A percentile compares a stretch with the other conserved stretches of the same genome.
phyloP scores from a whole-genome alignment of 2,329 filamentous ascomycete genomes.

The Aspergillus arachidicola region DNA sequence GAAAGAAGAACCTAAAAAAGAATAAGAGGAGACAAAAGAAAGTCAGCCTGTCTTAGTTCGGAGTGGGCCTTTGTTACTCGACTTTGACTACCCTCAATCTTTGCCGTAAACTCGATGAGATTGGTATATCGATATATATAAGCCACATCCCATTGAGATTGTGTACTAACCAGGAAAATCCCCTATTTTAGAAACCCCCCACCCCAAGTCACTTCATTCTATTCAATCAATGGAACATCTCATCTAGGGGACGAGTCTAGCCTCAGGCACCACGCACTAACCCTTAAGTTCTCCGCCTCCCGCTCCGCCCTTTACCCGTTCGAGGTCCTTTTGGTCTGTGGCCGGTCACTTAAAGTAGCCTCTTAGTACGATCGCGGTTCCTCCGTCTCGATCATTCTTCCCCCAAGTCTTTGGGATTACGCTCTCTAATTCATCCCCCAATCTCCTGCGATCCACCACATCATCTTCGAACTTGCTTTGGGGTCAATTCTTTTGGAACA shows the following conservation, averaged over 20 bases:
- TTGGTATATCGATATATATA: neutral
- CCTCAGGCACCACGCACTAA: conserved; percentile 8
- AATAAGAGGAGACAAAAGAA: neutral
- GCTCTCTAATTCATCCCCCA: conserved; percentile 1
- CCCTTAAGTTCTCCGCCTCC: neutral
- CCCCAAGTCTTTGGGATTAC: conserved; percentile 1
- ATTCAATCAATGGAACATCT: neutral
- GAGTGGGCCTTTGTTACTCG: neutral
- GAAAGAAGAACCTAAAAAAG: neutral
- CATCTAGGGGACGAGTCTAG: neutral
- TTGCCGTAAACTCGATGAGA: neutral
- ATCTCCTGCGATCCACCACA: neutral
- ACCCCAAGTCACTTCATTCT: no score
- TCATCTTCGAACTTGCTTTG: neutral
- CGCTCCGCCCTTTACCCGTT: conserved; percentile 4
- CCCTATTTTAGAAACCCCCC: neutral
- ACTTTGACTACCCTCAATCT: neutral
- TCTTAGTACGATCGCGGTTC: conserved; percentile 5
- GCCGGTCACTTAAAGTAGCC: conserved; percentile 2
- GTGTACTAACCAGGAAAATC: neutral
- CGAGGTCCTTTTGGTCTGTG: neutral
- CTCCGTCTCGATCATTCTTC: conserved; percentile 1
- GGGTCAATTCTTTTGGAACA: conserved; percentile 2
- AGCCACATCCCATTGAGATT: neutral
- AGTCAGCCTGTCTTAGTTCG: neutral